phyloP scores from a whole-genome alignment of 2,329 filamentous ascomycete species.

The Aspergillus pseudoglaucus region DNA sequence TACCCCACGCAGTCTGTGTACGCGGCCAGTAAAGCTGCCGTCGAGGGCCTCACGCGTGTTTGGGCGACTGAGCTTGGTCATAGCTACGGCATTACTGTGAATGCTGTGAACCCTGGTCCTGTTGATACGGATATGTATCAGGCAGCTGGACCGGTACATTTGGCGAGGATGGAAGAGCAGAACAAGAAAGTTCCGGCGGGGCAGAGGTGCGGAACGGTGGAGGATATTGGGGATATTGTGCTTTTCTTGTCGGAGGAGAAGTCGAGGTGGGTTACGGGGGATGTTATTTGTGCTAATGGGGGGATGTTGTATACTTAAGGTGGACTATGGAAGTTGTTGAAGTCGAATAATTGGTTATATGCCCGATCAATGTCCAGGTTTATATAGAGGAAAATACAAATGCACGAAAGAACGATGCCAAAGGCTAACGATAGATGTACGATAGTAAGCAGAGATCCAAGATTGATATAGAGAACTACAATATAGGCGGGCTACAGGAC shows the following conservation, averaged over 20 bases:
- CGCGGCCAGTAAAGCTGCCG: conserved; percentile 55
- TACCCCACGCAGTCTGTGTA: conserved; percentile 47
- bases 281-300: conserved; percentile 16
- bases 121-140: conserved; percentile 18
- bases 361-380: too few relatives aligned
- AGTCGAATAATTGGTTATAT: too few relatives aligned
- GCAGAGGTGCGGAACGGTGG: conserved; percentile 6
- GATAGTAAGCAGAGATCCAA: too few relatives aligned
- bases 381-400: too few relatives aligned
- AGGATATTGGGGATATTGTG: conserved; percentile 16
- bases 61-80: conserved; percentile 41
- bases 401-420: too few relatives aligned
- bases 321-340: neutral
- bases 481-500: too few relatives aligned
- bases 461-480: too few relatives aligned
- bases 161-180: conserved; percentile 10
- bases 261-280: conserved; percentile 15
- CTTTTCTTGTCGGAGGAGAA: conserved; percentile 12
- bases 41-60: conserved; percentile 57
- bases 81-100: conserved; percentile 25
- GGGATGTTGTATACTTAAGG: conserved; percentile 10
- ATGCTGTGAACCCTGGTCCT: conserved; percentile 23
- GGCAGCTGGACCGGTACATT: conserved; percentile 7
- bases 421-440: too few relatives aligned
- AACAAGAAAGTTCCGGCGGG: conserved; percentile 14